A percentile compares a stretch with the other conserved stretches of the same genome.
These are phyloP conservation scores for Rubus parviflorus DNA, from an alignment of 306 rosid species.

Conservation along the genomic window DNA sequence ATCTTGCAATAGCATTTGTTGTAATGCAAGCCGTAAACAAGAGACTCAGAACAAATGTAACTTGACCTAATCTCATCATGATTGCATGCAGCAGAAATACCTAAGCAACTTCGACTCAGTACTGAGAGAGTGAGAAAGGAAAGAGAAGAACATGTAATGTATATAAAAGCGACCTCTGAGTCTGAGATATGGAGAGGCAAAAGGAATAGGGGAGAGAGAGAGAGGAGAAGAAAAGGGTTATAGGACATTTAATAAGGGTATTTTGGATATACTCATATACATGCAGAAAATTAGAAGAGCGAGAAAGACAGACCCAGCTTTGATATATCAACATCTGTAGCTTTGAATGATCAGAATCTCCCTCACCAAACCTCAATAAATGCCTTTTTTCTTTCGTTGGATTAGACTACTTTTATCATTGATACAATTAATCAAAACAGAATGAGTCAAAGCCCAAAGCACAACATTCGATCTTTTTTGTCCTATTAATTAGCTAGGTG, in stretches of 20 bases:
- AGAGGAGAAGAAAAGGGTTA: slow-evolving; percentile 31
- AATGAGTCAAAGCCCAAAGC: slow-evolving; percentile 16
- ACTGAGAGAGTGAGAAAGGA: slow-evolving; percentile 5
- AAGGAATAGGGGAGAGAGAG: slow-evolving; percentile 44
- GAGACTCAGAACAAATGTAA: slow-evolving; percentile 41
- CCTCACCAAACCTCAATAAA: slow-evolving; percentile 80
- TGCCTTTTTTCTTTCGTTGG: slow-evolving; percentile 2
- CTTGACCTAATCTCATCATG: slow-evolving; percentile 22
- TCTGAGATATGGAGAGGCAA: slow-evolving; percentile 32
- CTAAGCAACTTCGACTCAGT: background rate
- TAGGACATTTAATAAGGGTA: slow-evolving; percentile 57
- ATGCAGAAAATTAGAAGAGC: slow-evolving; percentile 30
- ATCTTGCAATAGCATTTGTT: slow-evolving; percentile 35
- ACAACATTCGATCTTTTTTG: slow-evolving; percentile 3
- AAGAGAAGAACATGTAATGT: slow-evolving; percentile 18
- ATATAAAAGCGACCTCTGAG: slow-evolving; percentile 31
- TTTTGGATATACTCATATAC: slow-evolving; percentile 68
- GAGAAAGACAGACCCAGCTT: slow-evolving; percentile 14
- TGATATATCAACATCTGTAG: slow-evolving; percentile 59
- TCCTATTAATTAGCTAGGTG: background rate
- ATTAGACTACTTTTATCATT: background rate
- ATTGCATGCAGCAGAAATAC: background rate
- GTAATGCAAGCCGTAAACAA: slow-evolving; percentile 43
- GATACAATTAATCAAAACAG: slow-evolving; percentile 26
- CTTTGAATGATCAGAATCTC: slow-evolving; percentile 31